Evolutionary conservation across 2,329 filamentous ascomycete species (phyloP).

Genomic region (Allantophomopsis cytisporea): DNA sequence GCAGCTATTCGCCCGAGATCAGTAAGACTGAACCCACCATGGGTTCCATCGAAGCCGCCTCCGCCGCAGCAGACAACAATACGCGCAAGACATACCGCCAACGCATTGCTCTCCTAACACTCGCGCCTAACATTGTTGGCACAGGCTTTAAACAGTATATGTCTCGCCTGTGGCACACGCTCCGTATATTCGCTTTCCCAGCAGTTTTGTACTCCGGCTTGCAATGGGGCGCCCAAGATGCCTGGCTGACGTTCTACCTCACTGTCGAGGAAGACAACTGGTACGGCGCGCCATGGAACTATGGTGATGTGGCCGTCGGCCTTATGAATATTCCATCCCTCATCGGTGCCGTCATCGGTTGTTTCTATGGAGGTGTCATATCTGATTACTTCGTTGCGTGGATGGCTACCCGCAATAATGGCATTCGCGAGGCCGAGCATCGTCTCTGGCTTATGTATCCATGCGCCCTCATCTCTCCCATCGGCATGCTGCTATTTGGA

Average conservation of each 20-base stretch:
- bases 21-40: too few species aligned
- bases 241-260: slow-evolving; percentile 45
- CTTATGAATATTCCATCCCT: slow-evolving; percentile 44
- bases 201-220: slow-evolving; percentile 42
- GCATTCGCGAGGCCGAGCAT: slow-evolving; percentile 25
- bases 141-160: slow-evolving; percentile 39
- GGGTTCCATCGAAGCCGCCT: too few species aligned
- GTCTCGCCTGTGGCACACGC: slow-evolving; percentile 35
- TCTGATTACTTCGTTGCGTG: slow-evolving; percentile 40
- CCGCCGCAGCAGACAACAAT: not conserved
- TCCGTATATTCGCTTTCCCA: slow-evolving; percentile 42
- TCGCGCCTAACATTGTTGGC: slow-evolving; percentile 36
- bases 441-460: slow-evolving; percentile 19
- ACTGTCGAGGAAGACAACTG: slow-evolving; percentile 43
- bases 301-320: slow-evolving; percentile 35
- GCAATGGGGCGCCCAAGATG: slow-evolving; percentile 45
- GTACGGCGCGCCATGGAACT: slow-evolving; percentile 38
- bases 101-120: slow-evolving; percentile 40
- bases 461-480: slow-evolving; percentile 18
- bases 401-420: slow-evolving; percentile 17
- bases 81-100: slow-evolving; percentile 35
- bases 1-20: too few species aligned
- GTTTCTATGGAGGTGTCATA: slow-evolving; percentile 41
- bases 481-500: slow-evolving; percentile 26
- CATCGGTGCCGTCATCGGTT: slow-evolving; percentile 39